phyloP scores from a whole-genome alignment of 306 rosid species.

The Cucurbita moschata region DNA sequence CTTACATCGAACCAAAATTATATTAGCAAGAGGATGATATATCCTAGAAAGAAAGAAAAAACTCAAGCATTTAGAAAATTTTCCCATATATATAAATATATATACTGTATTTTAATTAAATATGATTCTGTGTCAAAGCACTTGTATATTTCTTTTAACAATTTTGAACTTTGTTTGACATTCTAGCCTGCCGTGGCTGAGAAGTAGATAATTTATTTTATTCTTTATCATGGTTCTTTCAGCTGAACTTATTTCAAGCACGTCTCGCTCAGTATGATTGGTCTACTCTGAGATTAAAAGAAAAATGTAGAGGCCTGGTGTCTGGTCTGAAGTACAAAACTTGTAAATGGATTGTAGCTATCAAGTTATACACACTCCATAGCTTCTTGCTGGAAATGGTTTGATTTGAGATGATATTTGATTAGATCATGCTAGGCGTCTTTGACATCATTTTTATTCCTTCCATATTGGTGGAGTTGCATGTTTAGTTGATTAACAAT shows the following conservation, averaged over 20 bases:
- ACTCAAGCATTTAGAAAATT: neutral
- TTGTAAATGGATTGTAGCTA: constrained; percentile 19
- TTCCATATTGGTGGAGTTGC: neutral
- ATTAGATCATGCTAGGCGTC: constrained; percentile 5
- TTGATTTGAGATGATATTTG: constrained; percentile 9
- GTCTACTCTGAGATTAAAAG: neutral
- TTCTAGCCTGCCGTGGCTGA: neutral
- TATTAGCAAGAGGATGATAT: neutral
- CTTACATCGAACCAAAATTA: neutral
- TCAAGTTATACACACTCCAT: constrained; percentile 13
- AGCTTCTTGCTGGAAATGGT: constrained; percentile 11
- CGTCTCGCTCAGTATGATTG: neutral
- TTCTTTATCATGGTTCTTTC: neutral
- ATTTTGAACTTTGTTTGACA: neutral
- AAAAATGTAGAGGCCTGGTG: too few species aligned
- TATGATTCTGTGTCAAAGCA: neutral
- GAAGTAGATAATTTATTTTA: neutral
- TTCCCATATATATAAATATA: neutral
- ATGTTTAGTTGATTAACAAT: neutral
- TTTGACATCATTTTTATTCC: neutral
- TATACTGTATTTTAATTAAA: neutral
- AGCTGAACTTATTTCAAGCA: constrained; percentile 1
- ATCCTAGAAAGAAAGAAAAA: neutral
- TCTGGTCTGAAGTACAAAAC: neutral
- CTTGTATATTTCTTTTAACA: neutral